Conservation (phyloP, 2,329 filamentous ascomycete species). For the Metarhizium guizhouense region DNA sequence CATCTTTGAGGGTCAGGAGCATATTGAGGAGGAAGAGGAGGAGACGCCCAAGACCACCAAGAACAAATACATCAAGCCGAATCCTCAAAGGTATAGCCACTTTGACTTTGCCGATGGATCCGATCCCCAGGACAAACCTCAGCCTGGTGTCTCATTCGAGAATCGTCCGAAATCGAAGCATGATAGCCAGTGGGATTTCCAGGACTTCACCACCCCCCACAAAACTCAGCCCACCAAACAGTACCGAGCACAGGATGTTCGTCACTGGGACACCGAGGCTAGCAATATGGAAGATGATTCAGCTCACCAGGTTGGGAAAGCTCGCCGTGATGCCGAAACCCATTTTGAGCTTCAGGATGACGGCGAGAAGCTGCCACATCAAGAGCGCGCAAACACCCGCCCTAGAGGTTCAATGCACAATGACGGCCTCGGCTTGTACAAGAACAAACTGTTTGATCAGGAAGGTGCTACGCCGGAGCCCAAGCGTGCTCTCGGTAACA, state of each 20-base stretch:
- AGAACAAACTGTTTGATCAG: constrained; percentile 63
- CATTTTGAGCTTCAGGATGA: constrained; percentile 84
- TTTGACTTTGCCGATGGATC: constrained; percentile 70
- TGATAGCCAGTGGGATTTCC: constrained; percentile 74
- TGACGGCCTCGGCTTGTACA: constrained; percentile 61
- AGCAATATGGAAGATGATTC: constrained; percentile 46
- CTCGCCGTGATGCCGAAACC: constrained; percentile 68
- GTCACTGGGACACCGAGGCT: constrained; percentile 67
- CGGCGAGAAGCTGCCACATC: constrained; percentile 45
- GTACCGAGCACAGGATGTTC: constrained; percentile 56
- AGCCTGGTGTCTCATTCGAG: constrained; percentile 30
- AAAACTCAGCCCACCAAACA: constrained; percentile 57
- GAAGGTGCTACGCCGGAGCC: constrained; percentile 35
- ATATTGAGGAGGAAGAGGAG: constrained; percentile 31
- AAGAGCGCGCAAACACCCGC: constrained; percentile 31
- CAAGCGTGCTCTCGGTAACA: constrained; percentile 47
- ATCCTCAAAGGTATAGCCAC: constrained; percentile 75
- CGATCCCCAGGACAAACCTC: constrained; percentile 38
- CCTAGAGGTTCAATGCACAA: constrained; percentile 53
- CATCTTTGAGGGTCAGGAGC: constrained; percentile 50
- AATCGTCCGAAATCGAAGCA: constrained; percentile 51
- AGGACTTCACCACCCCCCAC: constrained; percentile 76
- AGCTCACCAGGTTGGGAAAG: constrained; percentile 50
- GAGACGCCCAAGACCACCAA: constrained; percentile 31
- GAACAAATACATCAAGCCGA: constrained; percentile 48